Conservation (phyloP, 257 asterid genomes). For the Solanum rostratum region DNA sequence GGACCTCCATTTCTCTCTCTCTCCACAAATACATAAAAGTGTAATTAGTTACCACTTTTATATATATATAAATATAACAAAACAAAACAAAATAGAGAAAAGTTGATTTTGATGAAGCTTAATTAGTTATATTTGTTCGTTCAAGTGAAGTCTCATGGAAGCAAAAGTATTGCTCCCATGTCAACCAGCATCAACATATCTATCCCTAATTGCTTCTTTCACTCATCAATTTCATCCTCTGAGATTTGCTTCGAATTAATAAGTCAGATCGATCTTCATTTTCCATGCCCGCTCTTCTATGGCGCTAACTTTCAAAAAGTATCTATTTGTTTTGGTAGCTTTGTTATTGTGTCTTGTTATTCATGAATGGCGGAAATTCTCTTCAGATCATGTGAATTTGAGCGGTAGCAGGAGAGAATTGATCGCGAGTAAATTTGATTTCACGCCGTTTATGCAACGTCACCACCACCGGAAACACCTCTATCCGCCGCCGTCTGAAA, state of each 20-base stretch:
- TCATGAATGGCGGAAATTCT: not conserved
- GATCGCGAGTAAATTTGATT: slow-evolving; percentile 30
- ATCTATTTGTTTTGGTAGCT: not conserved
- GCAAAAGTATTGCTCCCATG: slow-evolving; percentile 9
- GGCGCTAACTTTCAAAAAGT: slow-evolving; percentile 10
- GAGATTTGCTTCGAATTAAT: not conserved
- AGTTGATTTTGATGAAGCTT: not conserved
- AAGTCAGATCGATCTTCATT: too few relatives aligned
- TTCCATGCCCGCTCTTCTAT: slow-evolving; percentile 7
- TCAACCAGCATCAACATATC: slow-evolving; percentile 11
- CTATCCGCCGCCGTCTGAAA: slow-evolving; percentile 11
- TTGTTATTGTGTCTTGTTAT: not conserved
- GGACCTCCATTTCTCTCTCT: slow-evolving; percentile 4
- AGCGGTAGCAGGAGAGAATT: slow-evolving; percentile 25
- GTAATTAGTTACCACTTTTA: too few relatives aligned
- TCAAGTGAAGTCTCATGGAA: slow-evolving; percentile 1
- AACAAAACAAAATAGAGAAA: not conserved
- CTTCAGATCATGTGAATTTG: not conserved
- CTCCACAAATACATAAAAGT: not conserved
- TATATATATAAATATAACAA: too few relatives aligned
- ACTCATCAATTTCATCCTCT: not conserved
- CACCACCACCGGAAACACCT: slow-evolving; percentile 11
- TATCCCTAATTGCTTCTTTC: not conserved
- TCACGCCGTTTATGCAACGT: slow-evolving; percentile 33
- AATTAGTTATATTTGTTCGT: not conserved